Conservation (phyloP, 257 asterid species). For the Schizonepeta tenuifolia region DNA sequence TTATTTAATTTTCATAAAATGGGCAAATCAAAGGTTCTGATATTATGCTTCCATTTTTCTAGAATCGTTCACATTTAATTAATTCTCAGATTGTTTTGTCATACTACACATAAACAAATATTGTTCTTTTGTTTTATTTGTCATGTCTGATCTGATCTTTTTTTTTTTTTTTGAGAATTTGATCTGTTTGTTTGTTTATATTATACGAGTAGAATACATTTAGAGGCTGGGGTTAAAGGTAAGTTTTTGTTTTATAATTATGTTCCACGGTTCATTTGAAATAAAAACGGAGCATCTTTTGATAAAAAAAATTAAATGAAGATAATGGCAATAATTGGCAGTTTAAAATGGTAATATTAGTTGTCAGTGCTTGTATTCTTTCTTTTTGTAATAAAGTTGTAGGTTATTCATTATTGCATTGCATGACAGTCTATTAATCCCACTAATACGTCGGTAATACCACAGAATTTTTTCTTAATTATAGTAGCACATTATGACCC, state of each 20-base stretch:
- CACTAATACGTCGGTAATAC: background rate
- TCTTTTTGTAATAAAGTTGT: background rate
- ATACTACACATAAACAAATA: background rate
- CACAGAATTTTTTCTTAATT: background rate
- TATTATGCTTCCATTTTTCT: background rate
- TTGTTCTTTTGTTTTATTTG: background rate
- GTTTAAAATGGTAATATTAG: background rate
- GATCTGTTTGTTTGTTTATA: background rate
- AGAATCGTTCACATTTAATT: background rate
- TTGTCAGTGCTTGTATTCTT: slow-evolving; percentile 26
- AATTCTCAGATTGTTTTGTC: background rate
- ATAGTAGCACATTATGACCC: background rate
- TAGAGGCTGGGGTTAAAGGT: background rate
- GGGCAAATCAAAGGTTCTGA: background rate
- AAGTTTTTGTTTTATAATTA: background rate
- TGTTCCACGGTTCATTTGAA: background rate
- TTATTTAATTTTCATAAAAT: background rate
- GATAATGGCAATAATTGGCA: slow-evolving; percentile 7
- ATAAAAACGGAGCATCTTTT: background rate
- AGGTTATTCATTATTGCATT: slow-evolving; percentile 6
- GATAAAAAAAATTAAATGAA: background rate
- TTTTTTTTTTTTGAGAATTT: no score
- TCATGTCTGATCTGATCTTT: background rate
- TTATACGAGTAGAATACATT: background rate
- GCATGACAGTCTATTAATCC: background rate